Evolutionary conservation across 2,329 filamentous ascomycete species (phyloP), one percentile per base, ranked within the genome.

Genomic region (Byssochlamys sp.): DNA sequence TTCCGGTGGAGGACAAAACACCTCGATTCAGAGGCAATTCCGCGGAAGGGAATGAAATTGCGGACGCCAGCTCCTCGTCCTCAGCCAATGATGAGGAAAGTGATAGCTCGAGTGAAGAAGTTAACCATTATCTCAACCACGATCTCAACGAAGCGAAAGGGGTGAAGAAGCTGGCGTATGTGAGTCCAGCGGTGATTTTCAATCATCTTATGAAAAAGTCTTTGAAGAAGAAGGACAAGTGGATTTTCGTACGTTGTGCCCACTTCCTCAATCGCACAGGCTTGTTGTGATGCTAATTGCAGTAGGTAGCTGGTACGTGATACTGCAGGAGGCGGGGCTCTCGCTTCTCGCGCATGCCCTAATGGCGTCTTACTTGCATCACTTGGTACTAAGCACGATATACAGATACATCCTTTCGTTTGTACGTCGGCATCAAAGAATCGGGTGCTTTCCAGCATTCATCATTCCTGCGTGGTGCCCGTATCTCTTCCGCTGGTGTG

Each of bases 401-500:
- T 19, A 19, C 19, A 26, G 91, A 96, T 72, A 92, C 89, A 1
- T 87, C 83, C 1, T 94, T 91, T 51, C 70, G 71, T 1, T 78
- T 96, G 0, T 96, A 95, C 70, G 84, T 96, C 33, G 91, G 91
- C 53, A 94, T 96, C 76, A 96, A 96, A 68, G 84, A 89, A 70
- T 87, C 85, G 3, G 91, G 91, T 10, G 85, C 88, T 3, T 96
- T 96, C 67, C 91, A 96, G 66, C 91, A 96, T 72, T 91, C 87
- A 11, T 94, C 89, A 0, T 96, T 96, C 66, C 79, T 96, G 1
- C 88, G 91, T 60, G 91, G 91, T 26, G 82, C 86, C 9, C 84
- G 91, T 11, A 91, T 96, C 55, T 84, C 86, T 0, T 86, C 91
- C 0, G 91, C 91, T 3, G 91, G 91, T 0, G 77, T 92, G 27